Conservation (phyloP, 306 rosid genomes). For the Macrotyloma uniflorum region DNA sequence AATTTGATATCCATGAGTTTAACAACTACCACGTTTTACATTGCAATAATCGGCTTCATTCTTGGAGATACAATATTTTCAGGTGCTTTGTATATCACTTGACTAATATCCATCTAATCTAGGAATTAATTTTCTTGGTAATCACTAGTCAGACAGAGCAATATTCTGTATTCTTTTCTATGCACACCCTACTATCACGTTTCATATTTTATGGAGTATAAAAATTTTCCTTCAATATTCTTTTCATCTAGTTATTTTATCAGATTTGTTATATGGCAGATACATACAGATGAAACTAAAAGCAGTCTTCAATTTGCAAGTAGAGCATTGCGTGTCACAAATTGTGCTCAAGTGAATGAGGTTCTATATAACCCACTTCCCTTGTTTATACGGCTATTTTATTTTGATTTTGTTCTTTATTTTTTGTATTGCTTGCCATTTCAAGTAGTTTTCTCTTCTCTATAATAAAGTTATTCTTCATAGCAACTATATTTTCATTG, state of each 20-base stretch:
- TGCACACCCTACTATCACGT: neutral
- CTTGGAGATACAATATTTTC: neutral
- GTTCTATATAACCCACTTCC: conserved; percentile 49
- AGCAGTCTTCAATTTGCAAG: conserved; percentile 98
- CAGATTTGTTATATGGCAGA: conserved; percentile 53
- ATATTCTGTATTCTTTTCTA: conserved; percentile 15
- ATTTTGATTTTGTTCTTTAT: conserved; percentile 9
- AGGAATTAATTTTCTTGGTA: conserved; percentile 3
- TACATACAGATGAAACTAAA: conserved; percentile 96
- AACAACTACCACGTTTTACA: conserved; percentile 10
- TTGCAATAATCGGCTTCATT: conserved; percentile 24
- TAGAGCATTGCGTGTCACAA: conserved; percentile 92
- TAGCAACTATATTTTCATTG: neutral
- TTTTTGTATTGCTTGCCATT: neutral
- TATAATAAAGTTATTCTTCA: neutral
- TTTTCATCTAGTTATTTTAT: conserved; percentile 40
- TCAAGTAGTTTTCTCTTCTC: conserved; percentile 21
- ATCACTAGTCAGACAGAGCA: conserved; percentile 16
- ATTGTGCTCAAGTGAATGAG: conserved; percentile 96
- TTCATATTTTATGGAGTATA: conserved; percentile 1
- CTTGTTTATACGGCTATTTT: conserved; percentile 15
- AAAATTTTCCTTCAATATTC: neutral
- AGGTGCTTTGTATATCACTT: conserved; percentile 11
- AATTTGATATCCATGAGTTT: conserved; percentile 1
- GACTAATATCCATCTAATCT: conserved; percentile 4